A percentile compares a stretch with the other conserved stretches of the same genome.
Evolutionary conservation across 805 yeast genomes (phyloP).

Genomic region (Ogataea philodendri): DNA sequence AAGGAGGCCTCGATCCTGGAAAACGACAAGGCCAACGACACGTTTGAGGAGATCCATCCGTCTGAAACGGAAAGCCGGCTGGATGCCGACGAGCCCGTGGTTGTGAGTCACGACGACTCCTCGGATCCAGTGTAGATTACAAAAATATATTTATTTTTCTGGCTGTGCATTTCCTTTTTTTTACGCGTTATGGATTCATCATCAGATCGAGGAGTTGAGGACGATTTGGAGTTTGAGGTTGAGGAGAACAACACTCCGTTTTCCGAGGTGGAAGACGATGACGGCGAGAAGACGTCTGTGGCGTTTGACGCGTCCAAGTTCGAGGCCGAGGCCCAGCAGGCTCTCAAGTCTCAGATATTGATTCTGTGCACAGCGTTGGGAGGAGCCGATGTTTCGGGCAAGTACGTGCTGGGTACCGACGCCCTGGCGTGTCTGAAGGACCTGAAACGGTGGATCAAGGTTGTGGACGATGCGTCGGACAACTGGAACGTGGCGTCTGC

Average conservation of each 20-base stretch:
- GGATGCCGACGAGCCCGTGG: conserved; percentile 23
- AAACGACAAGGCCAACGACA: conserved; percentile 20
- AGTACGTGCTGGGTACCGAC: conserved; percentile 82
- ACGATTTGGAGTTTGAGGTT: conserved; percentile 23
- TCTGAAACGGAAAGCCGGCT: conserved; percentile 15
- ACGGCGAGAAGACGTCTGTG: conserved; percentile 3
- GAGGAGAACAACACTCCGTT: conserved; percentile 13
- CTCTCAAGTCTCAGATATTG: conserved; percentile 70
- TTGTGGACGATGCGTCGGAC: conserved; percentile 71
- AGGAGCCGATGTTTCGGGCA: conserved; percentile 67
- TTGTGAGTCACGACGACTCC: conserved; percentile 16
- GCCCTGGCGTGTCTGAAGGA: conserved; percentile 85
- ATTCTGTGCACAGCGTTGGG: conserved; percentile 87
- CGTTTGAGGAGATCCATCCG: conserved; percentile 28
- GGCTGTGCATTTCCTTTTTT: conserved; percentile 6
- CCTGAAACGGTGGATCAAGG: conserved; percentile 80
- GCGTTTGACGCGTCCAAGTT: conserved; percentile 9
- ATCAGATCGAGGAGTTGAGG: conserved; percentile 26
- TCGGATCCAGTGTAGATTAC: conserved; percentile 4
- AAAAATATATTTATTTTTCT: background rate
- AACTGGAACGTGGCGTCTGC: conserved; percentile 85
- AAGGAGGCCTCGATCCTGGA: conserved; percentile 24
- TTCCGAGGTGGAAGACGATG: conserved; percentile 18
- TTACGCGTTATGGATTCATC: conserved; percentile 14
- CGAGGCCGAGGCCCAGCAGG: conserved; percentile 27